These are phyloP conservation scores for Catenaria anguillulae DNA, from an alignment of 371 early-diverging fungal species.

Conservation along the genomic window DNA sequence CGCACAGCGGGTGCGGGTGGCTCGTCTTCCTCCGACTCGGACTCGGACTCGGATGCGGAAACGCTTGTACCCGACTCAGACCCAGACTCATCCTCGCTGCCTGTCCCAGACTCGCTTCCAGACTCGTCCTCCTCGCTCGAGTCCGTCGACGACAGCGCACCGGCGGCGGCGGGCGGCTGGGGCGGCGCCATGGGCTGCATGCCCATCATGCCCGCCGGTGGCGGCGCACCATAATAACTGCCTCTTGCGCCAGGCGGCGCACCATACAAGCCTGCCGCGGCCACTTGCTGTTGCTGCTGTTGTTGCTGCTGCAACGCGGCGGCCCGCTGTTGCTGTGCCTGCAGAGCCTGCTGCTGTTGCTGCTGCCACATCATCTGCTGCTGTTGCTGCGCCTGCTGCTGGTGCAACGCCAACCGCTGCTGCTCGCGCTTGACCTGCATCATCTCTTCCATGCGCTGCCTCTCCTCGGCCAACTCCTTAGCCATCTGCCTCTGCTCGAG, in stretches of 20 bases:
- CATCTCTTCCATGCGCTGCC: background rate
- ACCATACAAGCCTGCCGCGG: too few species aligned
- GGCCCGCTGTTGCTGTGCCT: background rate
- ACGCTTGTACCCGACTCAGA: background rate
- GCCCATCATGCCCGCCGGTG: too few species aligned
- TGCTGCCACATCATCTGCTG: too few species aligned
- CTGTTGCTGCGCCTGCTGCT: background rate
- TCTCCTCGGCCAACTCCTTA: conserved; percentile 2
- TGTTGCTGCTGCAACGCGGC: background rate
- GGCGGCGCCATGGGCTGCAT: too few species aligned
- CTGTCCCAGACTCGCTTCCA: background rate
- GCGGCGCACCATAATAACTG: too few species aligned
- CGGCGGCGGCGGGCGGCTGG: too few species aligned
- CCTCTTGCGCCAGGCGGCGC: too few species aligned
- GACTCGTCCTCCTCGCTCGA: background rate
- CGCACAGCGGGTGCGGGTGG: background rate
- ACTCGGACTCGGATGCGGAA: background rate
- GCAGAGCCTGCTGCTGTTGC: conserved; percentile 2
- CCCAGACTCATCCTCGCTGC: background rate
- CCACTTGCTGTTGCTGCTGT: background rate
- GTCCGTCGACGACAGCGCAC: background rate
- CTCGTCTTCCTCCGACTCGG: background rate
- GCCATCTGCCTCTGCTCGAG: background rate
- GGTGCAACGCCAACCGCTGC: background rate
- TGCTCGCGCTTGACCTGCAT: background rate